Evolutionary conservation across 129 eudicot species (phyloP).

Genomic region (Tagetes patula): DNA sequence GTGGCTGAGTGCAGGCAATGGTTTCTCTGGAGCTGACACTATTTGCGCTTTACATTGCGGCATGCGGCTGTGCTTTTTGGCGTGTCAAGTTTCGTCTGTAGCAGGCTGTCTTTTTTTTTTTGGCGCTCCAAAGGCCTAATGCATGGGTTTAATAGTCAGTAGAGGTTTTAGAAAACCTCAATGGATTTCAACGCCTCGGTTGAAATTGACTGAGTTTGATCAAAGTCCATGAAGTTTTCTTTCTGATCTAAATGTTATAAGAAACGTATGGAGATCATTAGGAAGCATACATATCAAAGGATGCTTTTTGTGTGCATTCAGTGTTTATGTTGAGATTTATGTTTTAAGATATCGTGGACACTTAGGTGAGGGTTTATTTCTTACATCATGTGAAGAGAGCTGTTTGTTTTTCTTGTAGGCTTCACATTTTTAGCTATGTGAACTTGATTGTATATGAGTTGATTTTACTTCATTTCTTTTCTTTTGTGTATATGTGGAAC

Average conservation of each 20-base stretch:
- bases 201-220: too few relatives aligned
- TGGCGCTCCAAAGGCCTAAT: too few relatives aligned
- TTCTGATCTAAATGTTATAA: not conserved
- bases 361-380: not conserved
- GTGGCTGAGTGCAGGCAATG: too few relatives aligned
- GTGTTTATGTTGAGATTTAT: conserved; percentile 11
- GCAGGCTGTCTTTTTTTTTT: too few relatives aligned
- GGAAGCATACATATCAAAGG: not conserved
- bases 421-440: not conserved
- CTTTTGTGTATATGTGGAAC: not conserved
- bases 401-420: not conserved
- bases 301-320: not conserved
- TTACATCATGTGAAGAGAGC: not conserved
- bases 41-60: too few relatives aligned
- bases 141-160: too few relatives aligned
- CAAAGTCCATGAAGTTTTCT: not conserved
- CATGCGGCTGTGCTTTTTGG: too few relatives aligned
- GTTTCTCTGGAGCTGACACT: too few relatives aligned
- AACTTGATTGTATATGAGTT: not conserved
- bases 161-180: too few relatives aligned
- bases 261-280: too few relatives aligned
- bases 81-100: too few relatives aligned
- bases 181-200: too few relatives aligned
- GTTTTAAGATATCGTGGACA: conserved; percentile 9
- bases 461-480: not conserved